Evolutionary conservation across 495 filamentous ascomycete species (phyloP).

Genomic region (Neurospora tetrasperma): DNA sequence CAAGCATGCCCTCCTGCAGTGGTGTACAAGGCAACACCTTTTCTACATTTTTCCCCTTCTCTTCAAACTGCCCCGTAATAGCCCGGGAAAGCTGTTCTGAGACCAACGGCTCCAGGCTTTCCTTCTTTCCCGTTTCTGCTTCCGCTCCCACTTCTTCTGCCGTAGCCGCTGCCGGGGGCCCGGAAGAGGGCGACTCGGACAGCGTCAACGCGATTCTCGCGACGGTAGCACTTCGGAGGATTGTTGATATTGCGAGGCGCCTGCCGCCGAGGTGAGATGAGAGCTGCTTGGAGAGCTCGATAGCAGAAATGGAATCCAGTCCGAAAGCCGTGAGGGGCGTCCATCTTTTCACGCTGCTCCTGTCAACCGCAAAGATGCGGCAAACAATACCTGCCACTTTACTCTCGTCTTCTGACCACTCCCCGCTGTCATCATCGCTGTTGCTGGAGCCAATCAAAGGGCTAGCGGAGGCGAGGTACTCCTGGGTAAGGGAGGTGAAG

Average conservation of each 20-base stretch:
- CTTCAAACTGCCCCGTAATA: slow-evolving; percentile 23
- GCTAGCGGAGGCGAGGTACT: slow-evolving; percentile 11
- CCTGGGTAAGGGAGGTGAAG: slow-evolving; percentile 11
- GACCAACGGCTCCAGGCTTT: slow-evolving; percentile 23
- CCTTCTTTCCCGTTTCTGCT: not conserved
- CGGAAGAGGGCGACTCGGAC: not conserved
- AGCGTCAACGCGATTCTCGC: slow-evolving; percentile 40
- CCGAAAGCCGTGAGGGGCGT: slow-evolving; percentile 45
- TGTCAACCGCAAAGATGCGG: slow-evolving; percentile 34
- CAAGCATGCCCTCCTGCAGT: slow-evolving; percentile 73
- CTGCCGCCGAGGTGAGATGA: slow-evolving; percentile 24
- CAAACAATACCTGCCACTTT: slow-evolving; percentile 37
- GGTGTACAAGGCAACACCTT: slow-evolving; percentile 67
- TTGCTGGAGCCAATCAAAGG: slow-evolving; percentile 16
- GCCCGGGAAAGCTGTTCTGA: slow-evolving; percentile 22
- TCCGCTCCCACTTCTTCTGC: not conserved
- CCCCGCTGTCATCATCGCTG: slow-evolving; percentile 24
- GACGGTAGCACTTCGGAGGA: slow-evolving; percentile 53
- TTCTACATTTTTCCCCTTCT: slow-evolving; percentile 29
- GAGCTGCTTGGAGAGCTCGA: slow-evolving; percentile 49
- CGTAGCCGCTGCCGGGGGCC: not conserved
- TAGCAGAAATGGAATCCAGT: slow-evolving; percentile 73
- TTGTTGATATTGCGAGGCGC: slow-evolving; percentile 47
- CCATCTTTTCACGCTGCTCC: slow-evolving; percentile 46
- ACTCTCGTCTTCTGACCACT: slow-evolving; percentile 43